phyloP scores from a whole-genome alignment of 345 rosid genomes.

The Passiflora organensis region DNA sequence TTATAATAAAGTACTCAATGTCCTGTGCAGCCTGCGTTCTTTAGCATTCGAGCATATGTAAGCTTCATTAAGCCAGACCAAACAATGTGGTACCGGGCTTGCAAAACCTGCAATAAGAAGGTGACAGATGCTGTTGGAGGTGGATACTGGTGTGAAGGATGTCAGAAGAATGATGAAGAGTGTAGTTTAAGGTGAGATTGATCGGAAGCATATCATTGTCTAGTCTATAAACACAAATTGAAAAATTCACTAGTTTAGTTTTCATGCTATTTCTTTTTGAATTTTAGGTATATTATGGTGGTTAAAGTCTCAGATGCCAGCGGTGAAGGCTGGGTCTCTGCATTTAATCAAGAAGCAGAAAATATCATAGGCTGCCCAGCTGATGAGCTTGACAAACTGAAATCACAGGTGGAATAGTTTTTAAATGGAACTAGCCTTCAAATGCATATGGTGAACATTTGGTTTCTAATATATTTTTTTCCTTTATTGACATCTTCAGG shows the following conservation, averaged over 20 bases:
- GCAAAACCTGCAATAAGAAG: slow-evolving; percentile 92
- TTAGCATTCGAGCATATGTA: slow-evolving; percentile 57
- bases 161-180: slow-evolving; percentile 81
- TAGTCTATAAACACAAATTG: not conserved
- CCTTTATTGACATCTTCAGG: slow-evolving; percentile 31
- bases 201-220: not conserved
- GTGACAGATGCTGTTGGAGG: slow-evolving; percentile 81
- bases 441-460: not conserved
- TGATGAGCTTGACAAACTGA: slow-evolving; percentile 69
- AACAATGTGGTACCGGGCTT: slow-evolving; percentile 92
- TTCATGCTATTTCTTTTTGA: not conserved
- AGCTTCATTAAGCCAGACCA: slow-evolving; percentile 86
- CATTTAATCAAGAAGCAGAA: slow-evolving; percentile 82
- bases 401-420: slow-evolving; percentile 48
- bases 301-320: slow-evolving; percentile 63
- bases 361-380: slow-evolving; percentile 70
- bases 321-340: slow-evolving; percentile 74
- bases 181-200: slow-evolving; percentile 59
- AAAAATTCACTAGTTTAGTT: not conserved
- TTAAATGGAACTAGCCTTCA: not conserved
- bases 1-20: not conserved
- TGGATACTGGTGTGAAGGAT: slow-evolving; percentile 96
- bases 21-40: slow-evolving; percentile 63
- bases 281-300: slow-evolving; percentile 66
- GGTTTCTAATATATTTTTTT: not conserved